Base-by-base conservation (phyloP, 257 asterid species). In the Verbena officinalis region DNA sequence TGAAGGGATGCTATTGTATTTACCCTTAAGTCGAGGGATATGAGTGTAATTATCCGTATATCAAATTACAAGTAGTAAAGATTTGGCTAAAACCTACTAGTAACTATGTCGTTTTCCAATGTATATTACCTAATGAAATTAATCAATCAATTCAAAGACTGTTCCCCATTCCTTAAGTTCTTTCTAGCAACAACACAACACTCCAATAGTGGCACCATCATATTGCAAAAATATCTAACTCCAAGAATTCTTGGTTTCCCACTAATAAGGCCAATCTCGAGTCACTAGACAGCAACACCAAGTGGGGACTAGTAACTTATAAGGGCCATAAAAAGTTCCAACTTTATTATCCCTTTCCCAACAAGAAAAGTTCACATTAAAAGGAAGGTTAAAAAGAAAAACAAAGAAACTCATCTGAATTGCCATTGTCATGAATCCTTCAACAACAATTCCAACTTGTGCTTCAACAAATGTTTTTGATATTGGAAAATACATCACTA, bases 391-490 rank as follows among this genome's bases (percentile, higher is more conserved):
- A 2, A 27, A 27, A 27, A 27, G 42, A 10, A 63, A 1, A 3
- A 5, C 8, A 8, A 46, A 46, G 19, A 51, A 59, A 15, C 21
- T 57, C 15, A 53, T 27, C 33, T 62, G 11, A 63, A 22, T 48
- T 4, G 21, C 55, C 39, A 49, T 14, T 7, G 53, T 7, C 49
- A 83, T 86, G 90, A 67, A 65, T 21, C 36, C 71, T 53, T 56
- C 79, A 17, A 53, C 77, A 31, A 19, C 79, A 17, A 52, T 30
- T 61, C 52, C 78, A 10, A n/a, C 64, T 38, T 30, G 68, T 11
- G 33, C 84, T 58, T 55, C 83, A 14, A 70, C 68, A 10, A 67
- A 62, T 75, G 77, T 75, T 43, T 86, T 89, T 60, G 69, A 71
- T 46, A 40, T 45, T 38, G 97, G 91, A 59, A 67, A 71, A 1